Evolutionary conservation across 108 stramenopile genomes (phyloP).

Genomic region (Discostella pseudostelligera): DNA sequence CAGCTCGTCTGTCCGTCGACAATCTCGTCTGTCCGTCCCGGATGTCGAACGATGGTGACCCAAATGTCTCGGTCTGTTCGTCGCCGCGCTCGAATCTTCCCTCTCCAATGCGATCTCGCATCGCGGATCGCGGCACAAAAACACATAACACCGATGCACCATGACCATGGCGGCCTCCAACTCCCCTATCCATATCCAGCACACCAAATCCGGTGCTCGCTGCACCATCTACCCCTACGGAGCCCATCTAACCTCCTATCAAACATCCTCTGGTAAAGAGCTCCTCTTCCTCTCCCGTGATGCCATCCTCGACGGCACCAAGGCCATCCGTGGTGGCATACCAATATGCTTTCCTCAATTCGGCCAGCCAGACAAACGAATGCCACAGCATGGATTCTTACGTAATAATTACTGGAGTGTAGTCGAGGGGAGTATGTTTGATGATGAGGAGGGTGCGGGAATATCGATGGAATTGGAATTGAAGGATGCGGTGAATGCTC

Average conservation of each 20-base stretch:
- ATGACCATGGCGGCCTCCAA: constrained; percentile 1
- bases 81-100: too few relatives aligned
- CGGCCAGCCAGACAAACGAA: constrained; percentile 68
- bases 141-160: too few relatives aligned
- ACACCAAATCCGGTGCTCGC: constrained; percentile 48
- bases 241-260: constrained; percentile 64
- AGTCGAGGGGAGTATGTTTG: constrained; percentile 31
- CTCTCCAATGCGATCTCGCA: too few relatives aligned
- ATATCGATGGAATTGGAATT: constrained; percentile 52
- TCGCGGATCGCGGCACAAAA: too few relatives aligned
- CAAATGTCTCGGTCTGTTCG: too few relatives aligned
- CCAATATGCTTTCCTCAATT: constrained; percentile 85
- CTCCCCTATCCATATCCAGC: constrained; percentile 34
- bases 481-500: constrained; percentile 57
- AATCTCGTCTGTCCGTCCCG: too few relatives aligned
- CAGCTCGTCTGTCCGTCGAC: too few relatives aligned
- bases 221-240: constrained; percentile 66
- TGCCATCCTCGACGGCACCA: constrained; percentile 74
- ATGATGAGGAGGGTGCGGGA: constrained; percentile 49
- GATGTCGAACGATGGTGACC: too few relatives aligned
- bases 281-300: constrained; percentile 69
- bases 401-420: constrained; percentile 68
- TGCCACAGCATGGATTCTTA: constrained; percentile 86
- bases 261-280: constrained; percentile 43
- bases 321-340: constrained; percentile 81